Evolutionary conservation across 768 basidiomycete genomes (phyloP), one percentile per base, ranked within the genome.

Genomic region (Amanita rubescens): DNA sequence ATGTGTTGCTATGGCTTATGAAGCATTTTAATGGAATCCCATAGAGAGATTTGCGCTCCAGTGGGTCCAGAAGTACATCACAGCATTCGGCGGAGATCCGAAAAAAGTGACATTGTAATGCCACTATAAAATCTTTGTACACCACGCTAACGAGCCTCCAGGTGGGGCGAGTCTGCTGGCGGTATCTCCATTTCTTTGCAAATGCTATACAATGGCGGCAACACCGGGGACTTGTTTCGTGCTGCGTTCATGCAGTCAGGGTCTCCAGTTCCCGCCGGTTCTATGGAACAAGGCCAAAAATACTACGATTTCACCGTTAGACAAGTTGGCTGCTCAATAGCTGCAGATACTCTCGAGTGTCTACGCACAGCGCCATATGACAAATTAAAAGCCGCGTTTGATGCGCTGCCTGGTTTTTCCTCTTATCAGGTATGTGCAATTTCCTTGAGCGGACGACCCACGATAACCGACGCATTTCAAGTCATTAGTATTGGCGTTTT

Each of bases 41-140:
- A 39, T 64, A 80, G 72, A 74, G 57, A 66, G 71, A 22, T 66
- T 73, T 19, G 79, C 76, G 2, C 59, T 84, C 11, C 60, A 72
- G 55, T 84, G 81, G 81, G 71, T 82, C 1, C 75, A 80, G 51
- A 65, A 75, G 47, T 67, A 82, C 59, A 78, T 82, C 52, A 57
- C 59, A 34, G 61, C 69, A 0, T 84, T 82, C 50, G 80, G 81
- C 3, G 81, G 82, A 9, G 77, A 83, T 58, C 70, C 73, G 1
- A 39, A 47, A 0, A 75, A 69, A 51, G 77, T 77, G 3, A 74
- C 70, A 3, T 67, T 75, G 72, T 75, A 50, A 20, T 69, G 52
- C n/a, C 35, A 2, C 14, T 17, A 11, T 20, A 39, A 65, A 27
- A 15, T 46, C 12, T 17, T 17, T 19, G 1, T 30, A n/a, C 14